Evolutionary conservation across 495 filamentous ascomycete species (phyloP).

Genomic region (Cryomyces antarcticus): DNA sequence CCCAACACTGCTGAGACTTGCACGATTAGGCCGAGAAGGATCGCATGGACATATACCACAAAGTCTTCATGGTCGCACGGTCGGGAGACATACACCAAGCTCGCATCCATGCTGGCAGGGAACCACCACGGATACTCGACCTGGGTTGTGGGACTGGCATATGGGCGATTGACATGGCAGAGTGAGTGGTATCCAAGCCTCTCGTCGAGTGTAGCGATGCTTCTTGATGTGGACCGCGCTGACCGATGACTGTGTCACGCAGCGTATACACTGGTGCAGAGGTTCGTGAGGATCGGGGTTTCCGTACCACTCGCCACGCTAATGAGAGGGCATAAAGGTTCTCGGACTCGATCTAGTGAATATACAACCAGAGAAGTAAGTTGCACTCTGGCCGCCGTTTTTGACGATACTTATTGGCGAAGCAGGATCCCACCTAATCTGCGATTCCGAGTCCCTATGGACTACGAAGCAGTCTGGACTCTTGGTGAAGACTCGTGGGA

Average conservation of each 20-base stretch:
- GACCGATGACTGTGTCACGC: slow-evolving; percentile 1
- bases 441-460: slow-evolving; percentile 43
- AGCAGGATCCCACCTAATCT: slow-evolving; percentile 50
- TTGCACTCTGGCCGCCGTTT: slow-evolving; percentile 2
- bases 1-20: slow-evolving; percentile 7
- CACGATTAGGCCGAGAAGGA: slow-evolving; percentile 15
- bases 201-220: slow-evolving; percentile 1
- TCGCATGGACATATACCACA: slow-evolving; percentile 23
- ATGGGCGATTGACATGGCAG: slow-evolving; percentile 68
- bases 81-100: slow-evolving; percentile 32
- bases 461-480: slow-evolving; percentile 66
- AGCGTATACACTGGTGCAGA: slow-evolving; percentile 39
- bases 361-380: slow-evolving; percentile 58
- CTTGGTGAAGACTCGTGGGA: slow-evolving; percentile 62
- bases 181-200: slow-evolving; percentile 27
- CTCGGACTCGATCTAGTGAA: slow-evolving; percentile 57
- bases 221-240: slow-evolving; percentile 3
- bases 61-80: slow-evolving; percentile 35
- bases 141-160: slow-evolving; percentile 75
- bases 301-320: neutral
- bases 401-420: slow-evolving; percentile 3
- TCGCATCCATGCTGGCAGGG: slow-evolving; percentile 27
- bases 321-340: slow-evolving; percentile 22
- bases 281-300: slow-evolving; percentile 5
- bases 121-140: slow-evolving; percentile 42